Base-by-base conservation (phyloP, 768 basidiomycete genomes). In the Daedalea quercina region DNA sequence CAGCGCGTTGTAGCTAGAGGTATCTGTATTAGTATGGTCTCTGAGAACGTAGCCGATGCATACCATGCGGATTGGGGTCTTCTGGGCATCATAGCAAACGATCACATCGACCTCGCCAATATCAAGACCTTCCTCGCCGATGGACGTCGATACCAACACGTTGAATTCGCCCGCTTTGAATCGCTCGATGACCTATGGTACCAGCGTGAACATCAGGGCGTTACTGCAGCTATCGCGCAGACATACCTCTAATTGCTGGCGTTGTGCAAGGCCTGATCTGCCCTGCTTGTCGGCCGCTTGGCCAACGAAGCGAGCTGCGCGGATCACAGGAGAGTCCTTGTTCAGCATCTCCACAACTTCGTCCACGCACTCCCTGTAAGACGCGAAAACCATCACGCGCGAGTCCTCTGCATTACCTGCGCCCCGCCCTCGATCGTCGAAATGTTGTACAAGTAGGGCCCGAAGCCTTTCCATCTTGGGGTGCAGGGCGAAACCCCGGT, bases 101-200 rank as follows among this genome's bases (percentile, higher is more conserved):
- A 97, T 95, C 63, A 94, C 75, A 65, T 99, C 96, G 15, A 99
- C 86, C 66, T 96, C 94, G 28, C 96, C 96, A 51, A 99, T 99
- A 67, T 99, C 96, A 17, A 99, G 76, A 53, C 96, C 96, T 68
- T 99, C 96, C 70, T 99, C 96, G 20, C 96, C 96, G 51, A 99
- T 92, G 3, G 89, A 95, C 3, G 96, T 98, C 1, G 94, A 88
- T 8, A 99, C 95, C 11, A 99, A 73, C 34, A 96, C 84, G 60
- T 99, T 99, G 67, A 81, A 92, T 54, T 84, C 84, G 11, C 92
- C 93, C 3, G 70, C 72, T 65, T 94, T 94, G 74, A 99, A 98
- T 57, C 81, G 80, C 54, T 83, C 73, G 63, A 99, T 90, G 28
- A 90, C 78, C 94, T 97, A 48, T n/a, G 46, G 49, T 33, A 34